Base-by-base conservation (phyloP, 371 early-diverging fungal species). In the Mortierella sp. region DNA sequence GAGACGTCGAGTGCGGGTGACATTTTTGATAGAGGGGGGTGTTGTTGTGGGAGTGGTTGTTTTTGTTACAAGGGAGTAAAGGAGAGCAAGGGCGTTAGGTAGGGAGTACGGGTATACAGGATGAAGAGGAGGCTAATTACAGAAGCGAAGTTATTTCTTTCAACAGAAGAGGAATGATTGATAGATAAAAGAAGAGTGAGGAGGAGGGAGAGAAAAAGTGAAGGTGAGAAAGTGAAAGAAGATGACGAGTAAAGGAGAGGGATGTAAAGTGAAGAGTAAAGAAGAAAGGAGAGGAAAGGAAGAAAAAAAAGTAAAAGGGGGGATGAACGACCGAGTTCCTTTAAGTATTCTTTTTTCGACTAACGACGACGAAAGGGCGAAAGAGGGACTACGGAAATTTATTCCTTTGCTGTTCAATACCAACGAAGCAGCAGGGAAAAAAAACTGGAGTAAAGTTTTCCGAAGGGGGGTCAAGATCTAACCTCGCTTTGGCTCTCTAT, bases 1-100 rank as follows among this genome's bases (percentile, higher is more conserved):
- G 77, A 49, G 68, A 83, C 70, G 58, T 83, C 80, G 48, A 83
- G 73, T 14, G 84, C 10, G 41, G 80, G 41, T 29, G 74, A 55
- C 80, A 83, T 83, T 21, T 5, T 74, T 56, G 21, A n/a, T 16
- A 51, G 32, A 1, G 32, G 72, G 29, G 38, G 54, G 73, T 56
- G 41, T 38, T 46, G 38, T 11, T 63, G 68, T 21, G 3, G 56
- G 38, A 54, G 70, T 65, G 43, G 49, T 56, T 29, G 56, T 29
- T 38, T 38, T 29, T 60, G 58, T 38, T 27, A 72, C 76, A 49
- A 32, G 73, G 49, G 12, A 43, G 58, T 44, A 49, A 38, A 21
- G n/a, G 38, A 48, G 55, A 71, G 75, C 41, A 48, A 43, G 41
- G 51, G 73, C 21, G 71, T 49, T 48, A 54, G 32, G 56, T 32